Evolutionary conservation across 2,329 filamentous ascomycete genomes (phyloP), one percentile per base, ranked within the genome.

Genomic region (Sclerotinia minor): DNA sequence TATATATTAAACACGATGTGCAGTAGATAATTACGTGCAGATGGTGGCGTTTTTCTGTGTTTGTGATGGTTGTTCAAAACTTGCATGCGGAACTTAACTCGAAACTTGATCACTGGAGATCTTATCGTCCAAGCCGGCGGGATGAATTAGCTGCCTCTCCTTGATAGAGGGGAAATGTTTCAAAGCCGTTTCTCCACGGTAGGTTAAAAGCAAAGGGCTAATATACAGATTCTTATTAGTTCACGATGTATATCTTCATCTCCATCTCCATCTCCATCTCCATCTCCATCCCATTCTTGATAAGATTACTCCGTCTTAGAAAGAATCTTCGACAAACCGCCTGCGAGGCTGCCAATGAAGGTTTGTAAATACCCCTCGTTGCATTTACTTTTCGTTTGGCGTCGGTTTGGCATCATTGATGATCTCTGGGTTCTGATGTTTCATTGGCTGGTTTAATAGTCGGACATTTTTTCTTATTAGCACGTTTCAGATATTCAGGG

Each of bases 31-130:
- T 29, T 61, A 45, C 44, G 11, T 61, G 58, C 29, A 35, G 58
- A 61, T 61, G 58, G 58, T 61, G 58, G 58, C 44, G 58, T 61
- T 24, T 24, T n/a, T 24, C n/a, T 47, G 44, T 24, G 52, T 54
- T 54, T 24, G 58, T 24, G 44, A n/a, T 13, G 21, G 41, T 45
- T n/a, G 41, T 55, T 32, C 21, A 32, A 55, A 32, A 55, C 32
- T 38, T 41, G 38, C 38, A 21, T 55, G 53, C 32, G 35, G 29
- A 55, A 38, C 32, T 55, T 21, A 55, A 55, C 32, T 55, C 53
- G 53, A 55, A 32, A 55, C 53, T 41, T 32, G 53, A 9, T 13
- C 29, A 35, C 29, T n/a, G 29, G 29, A n/a, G 9, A 55, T 55
- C 21, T 55, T 35, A 55, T 21, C 53, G n/a, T 7, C 52, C 21